Percentiles rank a stretch among this genome's conserved stretches.
Evolutionary conservation across 2,329 filamentous ascomycete genomes (phyloP).

Genomic region (Tolypocladium tropicale): DNA sequence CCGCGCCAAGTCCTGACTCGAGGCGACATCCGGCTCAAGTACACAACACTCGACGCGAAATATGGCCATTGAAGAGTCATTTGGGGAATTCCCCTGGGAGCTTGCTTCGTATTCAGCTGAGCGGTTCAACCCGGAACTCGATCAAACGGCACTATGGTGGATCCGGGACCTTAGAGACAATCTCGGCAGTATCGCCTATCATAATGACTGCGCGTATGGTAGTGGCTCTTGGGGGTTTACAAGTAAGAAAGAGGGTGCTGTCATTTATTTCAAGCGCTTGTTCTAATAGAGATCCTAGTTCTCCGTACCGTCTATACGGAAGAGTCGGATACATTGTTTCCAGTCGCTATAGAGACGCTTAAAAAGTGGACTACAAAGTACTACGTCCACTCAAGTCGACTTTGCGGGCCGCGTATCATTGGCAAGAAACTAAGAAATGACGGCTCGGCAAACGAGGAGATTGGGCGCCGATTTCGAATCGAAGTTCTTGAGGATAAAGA

Average conservation of each 20-base stretch:
- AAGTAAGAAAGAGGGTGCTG: not conserved
- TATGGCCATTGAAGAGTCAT: not conserved
- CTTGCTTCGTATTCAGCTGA: not conserved
- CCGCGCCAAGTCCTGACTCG: not conserved
- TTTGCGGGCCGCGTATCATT: not conserved
- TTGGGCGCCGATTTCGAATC: not conserved
- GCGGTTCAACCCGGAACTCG: not conserved
- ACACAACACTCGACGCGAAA: not conserved
- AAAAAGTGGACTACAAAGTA: not conserved
- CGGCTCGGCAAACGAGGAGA: not conserved
- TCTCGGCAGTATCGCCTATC: not conserved
- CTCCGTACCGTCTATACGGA: not conserved
- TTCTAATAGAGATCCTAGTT: not conserved
- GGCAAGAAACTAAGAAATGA: not conserved
- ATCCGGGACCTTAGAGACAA: not conserved
- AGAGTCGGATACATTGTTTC: not conserved
- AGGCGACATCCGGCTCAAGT: not conserved
- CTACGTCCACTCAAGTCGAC: not conserved
- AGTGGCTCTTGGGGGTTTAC: not conserved
- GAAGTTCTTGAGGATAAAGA: not conserved
- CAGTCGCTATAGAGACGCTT: not conserved
- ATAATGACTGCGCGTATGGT: not conserved
- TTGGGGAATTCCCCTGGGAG: not conserved
- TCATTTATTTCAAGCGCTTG: not conserved
- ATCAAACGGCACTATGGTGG: not conserved